Base-by-base conservation (phyloP, 2,329 filamentous ascomycete species). In the Nemania sp. region DNA sequence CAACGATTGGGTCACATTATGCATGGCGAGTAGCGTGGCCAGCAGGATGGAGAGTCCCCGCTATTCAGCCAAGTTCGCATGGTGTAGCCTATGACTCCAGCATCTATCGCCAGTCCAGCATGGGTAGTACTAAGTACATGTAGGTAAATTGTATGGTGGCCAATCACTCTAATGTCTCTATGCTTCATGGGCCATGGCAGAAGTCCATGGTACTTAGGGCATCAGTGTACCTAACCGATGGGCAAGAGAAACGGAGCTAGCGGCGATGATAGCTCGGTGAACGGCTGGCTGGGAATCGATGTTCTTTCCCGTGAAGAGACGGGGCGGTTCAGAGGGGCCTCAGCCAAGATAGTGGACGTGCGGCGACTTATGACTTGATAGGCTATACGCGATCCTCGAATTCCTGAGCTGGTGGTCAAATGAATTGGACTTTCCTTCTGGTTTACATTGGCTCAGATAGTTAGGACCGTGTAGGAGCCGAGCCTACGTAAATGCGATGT, bases 1-100 rank as follows among this genome's bases (percentile, higher is more conserved):
- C 63, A 63, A 69, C 55, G 65, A 65, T 63, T 66, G 60, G 62
- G 65, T 61, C 60, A 56, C 57, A 47, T 35, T 35, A 21, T 37
- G 32, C 47, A 62, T 59, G 49, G 43, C 35, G 35, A 47, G 21
- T 37, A 47, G 54, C 18, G 43, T 54, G 21, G 46, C 49, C 58
- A 47, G 43, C 50, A 51, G 25, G 42, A 45, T 29, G 40, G 54
- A 49, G 13, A 29, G 37, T 60, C 54, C 42, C 59, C 55, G 48
- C 58, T 17, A 53, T 49, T 29, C 25, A 20, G 17, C 20, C 39
- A 34, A 47, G 25, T 34, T 34, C 13, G 37, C 21, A 35, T 7
- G n/a, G 43, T 40, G 18, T 45, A 46, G 35, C 15, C n/a, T n/a
- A n/a, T n/a, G n/a, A n/a, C n/a, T n/a, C n/a, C n/a, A n/a, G n/a